Conservation (phyloP, 2,329 filamentous ascomycete species). For the Aspergillus pseudonomiae region DNA sequence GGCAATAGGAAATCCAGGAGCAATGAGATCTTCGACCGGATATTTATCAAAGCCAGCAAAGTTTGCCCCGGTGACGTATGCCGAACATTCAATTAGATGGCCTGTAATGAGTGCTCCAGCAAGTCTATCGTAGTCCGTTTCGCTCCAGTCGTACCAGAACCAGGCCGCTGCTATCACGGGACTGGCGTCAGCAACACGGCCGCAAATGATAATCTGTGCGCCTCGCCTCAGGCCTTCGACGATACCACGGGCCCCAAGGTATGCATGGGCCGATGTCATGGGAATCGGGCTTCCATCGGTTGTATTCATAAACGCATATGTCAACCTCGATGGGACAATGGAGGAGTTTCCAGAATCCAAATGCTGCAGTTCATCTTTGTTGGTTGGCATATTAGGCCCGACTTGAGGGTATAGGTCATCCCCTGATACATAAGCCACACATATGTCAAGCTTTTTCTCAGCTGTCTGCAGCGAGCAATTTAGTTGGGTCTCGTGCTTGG, state of each 20-base stretch:
- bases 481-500: background rate
- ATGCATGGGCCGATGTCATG: conserved; percentile 51
- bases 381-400: conserved; percentile 36
- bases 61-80: conserved; percentile 59
- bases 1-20: conserved; percentile 53
- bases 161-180: conserved; percentile 60
- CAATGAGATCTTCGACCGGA: conserved; percentile 44
- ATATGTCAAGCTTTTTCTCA: conserved; percentile 40
- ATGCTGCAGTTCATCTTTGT: conserved; percentile 40
- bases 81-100: conserved; percentile 58
- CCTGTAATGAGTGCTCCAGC: conserved; percentile 56
- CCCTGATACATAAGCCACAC: conserved; percentile 50
- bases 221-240: conserved; percentile 46
- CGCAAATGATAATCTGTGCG: conserved; percentile 55
- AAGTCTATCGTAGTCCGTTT: conserved; percentile 52
- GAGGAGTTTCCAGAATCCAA: conserved; percentile 45
- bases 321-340: conserved; percentile 38
- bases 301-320: conserved; percentile 42
- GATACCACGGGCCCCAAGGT: conserved; percentile 57
- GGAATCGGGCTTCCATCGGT: conserved; percentile 43
- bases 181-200: conserved; percentile 53
- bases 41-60: conserved; percentile 54
- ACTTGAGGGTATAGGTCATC: conserved; percentile 47
- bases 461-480: conserved; percentile 29
- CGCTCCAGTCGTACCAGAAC: conserved; percentile 59